phyloP scores from a whole-genome alignment of 2,329 filamentous ascomycete genomes.

The Zopfia rhizophila region DNA sequence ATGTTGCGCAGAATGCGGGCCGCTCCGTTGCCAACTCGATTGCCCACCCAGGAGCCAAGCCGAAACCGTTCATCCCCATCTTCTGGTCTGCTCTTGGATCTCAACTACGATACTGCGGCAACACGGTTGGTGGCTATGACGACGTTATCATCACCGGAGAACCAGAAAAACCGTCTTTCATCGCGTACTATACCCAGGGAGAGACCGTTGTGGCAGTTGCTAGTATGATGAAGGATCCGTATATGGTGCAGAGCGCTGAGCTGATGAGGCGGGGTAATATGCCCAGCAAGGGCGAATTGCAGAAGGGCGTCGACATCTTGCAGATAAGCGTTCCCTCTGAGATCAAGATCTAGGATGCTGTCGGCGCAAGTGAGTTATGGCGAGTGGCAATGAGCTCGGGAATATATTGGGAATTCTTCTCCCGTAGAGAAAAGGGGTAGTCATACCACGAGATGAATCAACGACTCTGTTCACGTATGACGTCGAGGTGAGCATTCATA shows the following conservation, averaged over 20 bases:
- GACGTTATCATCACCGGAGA: slow-evolving; percentile 84
- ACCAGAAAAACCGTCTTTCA: slow-evolving; percentile 77
- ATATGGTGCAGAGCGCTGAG: slow-evolving; percentile 83
- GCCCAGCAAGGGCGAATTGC: slow-evolving; percentile 81
- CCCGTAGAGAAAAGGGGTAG: no score
- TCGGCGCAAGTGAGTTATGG: no score
- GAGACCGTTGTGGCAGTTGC: slow-evolving; percentile 90
- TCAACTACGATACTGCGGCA: slow-evolving; percentile 93
- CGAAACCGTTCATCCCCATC: slow-evolving; percentile 85
- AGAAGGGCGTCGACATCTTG: slow-evolving; percentile 66
- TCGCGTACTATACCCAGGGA: slow-evolving; percentile 87
- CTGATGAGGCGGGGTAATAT: slow-evolving; percentile 86
- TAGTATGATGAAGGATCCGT: slow-evolving; percentile 89
- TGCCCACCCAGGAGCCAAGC: slow-evolving; percentile 68
- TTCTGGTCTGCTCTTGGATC: slow-evolving; percentile 96
- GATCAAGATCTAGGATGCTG: slow-evolving; percentile 56
- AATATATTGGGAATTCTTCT: no score
- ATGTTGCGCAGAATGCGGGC: slow-evolving; percentile 94
- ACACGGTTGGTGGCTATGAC: slow-evolving; percentile 84
- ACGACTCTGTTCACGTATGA: no score
- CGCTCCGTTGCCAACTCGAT: slow-evolving; percentile 83
- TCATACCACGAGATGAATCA: no score
- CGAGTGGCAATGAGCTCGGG: no score
- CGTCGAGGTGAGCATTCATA: no score
- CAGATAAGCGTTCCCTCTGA: slow-evolving; percentile 57